Conservation (phyloP, 202 grass and related monocot genomes). For the Alloteropsis angusta region DNA sequence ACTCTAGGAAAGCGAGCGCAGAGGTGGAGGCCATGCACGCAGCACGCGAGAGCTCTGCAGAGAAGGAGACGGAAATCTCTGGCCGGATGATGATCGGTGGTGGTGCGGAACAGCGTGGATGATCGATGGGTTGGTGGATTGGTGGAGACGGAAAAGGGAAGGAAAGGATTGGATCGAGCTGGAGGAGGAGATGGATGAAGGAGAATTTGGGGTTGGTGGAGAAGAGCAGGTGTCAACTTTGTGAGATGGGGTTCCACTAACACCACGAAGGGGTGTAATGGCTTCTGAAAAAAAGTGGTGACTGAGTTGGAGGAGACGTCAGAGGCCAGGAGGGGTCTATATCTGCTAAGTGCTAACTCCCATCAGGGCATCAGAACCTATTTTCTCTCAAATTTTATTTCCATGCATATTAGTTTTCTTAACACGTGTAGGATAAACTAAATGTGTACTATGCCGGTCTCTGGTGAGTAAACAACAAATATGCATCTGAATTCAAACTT, state of each 20-base stretch:
- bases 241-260: conserved; percentile 22
- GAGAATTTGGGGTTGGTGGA: background rate
- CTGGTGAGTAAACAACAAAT: too few relatives aligned
- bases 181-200: background rate
- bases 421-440: background rate
- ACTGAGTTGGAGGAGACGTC: background rate
- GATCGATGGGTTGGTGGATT: background rate
- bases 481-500: background rate
- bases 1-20: background rate
- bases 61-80: background rate
- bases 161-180: background rate
- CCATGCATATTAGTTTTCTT: too few relatives aligned
- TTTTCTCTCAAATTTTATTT: background rate
- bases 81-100: background rate
- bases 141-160: background rate
- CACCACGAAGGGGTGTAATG: background rate
- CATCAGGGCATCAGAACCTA: background rate
- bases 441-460: background rate
- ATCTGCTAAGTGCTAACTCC: background rate
- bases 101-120: background rate
- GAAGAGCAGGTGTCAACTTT: conserved; percentile 16
- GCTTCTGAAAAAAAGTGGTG: background rate
- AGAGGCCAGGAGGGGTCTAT: background rate
- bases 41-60: background rate
- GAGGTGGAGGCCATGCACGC: background rate